A percentile compares a stretch with the other conserved stretches of the same genome.
phyloP scores from a whole-genome alignment of 2,329 filamentous ascomycete genomes.

The Fusarium foetens region DNA sequence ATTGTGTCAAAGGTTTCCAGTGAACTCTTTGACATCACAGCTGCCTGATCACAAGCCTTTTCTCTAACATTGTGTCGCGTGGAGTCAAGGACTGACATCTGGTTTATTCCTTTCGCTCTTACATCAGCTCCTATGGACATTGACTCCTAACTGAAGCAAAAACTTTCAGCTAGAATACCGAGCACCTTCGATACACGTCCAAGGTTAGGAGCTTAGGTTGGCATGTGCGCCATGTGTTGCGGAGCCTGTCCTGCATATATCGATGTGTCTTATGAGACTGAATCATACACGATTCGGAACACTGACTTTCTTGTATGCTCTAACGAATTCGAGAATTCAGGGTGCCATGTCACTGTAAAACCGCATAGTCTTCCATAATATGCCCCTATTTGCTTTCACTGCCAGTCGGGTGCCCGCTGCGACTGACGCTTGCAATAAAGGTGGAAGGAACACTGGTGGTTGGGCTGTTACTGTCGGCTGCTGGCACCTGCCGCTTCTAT shows the following conservation, averaged over 20 bases:
- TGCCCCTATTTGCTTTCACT: not conserved
- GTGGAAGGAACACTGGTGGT: slow-evolving; percentile 18
- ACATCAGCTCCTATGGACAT: not conserved
- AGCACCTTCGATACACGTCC: not conserved
- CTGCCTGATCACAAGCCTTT: not conserved
- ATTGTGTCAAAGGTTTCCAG: not conserved
- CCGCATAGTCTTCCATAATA: not conserved
- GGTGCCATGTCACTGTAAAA: not conserved
- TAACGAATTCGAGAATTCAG: not conserved
- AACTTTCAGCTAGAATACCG: not conserved
- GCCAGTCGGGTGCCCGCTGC: slow-evolving; percentile 24
- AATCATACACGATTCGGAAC: not conserved
- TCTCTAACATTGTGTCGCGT: not conserved
- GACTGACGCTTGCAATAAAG: not conserved
- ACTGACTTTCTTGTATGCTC: not conserved
- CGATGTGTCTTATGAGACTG: not conserved
- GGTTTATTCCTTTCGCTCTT: not conserved
- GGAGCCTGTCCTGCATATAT: not conserved
- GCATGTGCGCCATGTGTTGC: not conserved
- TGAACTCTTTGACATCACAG: not conserved
- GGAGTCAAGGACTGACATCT: not conserved
- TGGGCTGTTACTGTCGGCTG: slow-evolving; percentile 29
- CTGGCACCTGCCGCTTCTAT: slow-evolving; percentile 22
- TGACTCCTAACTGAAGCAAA: not conserved
- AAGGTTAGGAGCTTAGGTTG: not conserved